Percentiles rank a stretch among this genome's conserved stretches.
Evolutionary conservation across 495 filamentous ascomycete genomes (phyloP).

Genomic region (Penicillium malachiteum): DNA sequence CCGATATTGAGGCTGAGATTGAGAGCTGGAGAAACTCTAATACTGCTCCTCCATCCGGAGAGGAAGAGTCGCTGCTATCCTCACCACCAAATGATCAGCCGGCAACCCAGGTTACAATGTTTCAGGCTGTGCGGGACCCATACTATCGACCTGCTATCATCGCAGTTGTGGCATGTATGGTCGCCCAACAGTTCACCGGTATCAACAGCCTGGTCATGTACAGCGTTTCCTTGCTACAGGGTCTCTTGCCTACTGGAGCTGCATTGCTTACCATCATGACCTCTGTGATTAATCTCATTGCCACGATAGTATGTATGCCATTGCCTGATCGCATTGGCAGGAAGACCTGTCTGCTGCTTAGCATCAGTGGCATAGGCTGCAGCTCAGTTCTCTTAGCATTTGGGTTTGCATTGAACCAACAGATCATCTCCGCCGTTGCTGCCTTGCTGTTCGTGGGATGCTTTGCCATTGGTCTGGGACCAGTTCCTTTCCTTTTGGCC

Average conservation of each 20-base stretch:
- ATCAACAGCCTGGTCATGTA: conserved; percentile 99
- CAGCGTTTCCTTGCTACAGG: conserved; percentile 80
- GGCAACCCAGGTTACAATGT: conserved; percentile 57
- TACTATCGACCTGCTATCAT: conserved; percentile 73
- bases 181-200: conserved; percentile 86
- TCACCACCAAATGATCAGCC: conserved; percentile 27
- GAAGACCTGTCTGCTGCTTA: conserved; percentile 75
- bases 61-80: conserved; percentile 50
- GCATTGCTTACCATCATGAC: conserved; percentile 80
- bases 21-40: conserved; percentile 54
- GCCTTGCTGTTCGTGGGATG: conserved; percentile 81
- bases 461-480: conserved; percentile 90
- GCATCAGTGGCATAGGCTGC: conserved; percentile 78
- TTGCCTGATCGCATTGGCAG: conserved; percentile 84
- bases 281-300: conserved; percentile 79
- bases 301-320: conserved; percentile 76
- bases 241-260: conserved; percentile 72
- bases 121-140: conserved; percentile 62
- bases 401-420: conserved; percentile 66
- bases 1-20: conserved; percentile 73
- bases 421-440: conserved; percentile 73
- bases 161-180: conserved; percentile 87
- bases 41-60: conserved; percentile 46
- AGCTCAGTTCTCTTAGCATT: conserved; percentile 72
- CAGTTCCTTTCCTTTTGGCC: conserved; percentile 90